phyloP scores from a whole-genome alignment of 2,329 filamentous ascomycete genomes.

The Juglanconis sp. region DNA sequence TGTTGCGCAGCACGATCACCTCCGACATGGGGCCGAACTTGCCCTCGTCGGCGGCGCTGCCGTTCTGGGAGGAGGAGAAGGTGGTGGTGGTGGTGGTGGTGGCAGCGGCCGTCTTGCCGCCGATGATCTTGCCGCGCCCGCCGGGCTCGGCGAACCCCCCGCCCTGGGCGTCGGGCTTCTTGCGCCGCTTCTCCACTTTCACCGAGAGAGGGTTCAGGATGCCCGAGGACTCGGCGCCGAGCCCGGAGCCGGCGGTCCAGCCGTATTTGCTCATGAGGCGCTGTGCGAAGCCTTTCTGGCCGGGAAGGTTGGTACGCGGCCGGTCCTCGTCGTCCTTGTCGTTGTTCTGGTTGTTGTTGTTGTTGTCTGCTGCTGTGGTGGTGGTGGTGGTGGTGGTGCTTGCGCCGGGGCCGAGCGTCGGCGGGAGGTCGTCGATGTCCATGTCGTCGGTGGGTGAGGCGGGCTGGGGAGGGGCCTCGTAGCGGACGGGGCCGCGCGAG shows the following conservation, averaged over 20 bases:
- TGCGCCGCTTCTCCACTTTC: conserved; percentile 82
- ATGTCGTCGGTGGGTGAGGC: conserved; percentile 37
- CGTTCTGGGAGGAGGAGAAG: neutral
- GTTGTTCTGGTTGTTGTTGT: too few species aligned
- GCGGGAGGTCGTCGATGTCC: conserved; percentile 33
- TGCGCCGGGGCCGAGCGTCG: neutral
- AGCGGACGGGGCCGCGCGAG: conserved; percentile 74
- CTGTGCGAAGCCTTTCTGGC: conserved; percentile 80
- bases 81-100: neutral
- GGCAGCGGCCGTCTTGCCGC: conserved; percentile 52
- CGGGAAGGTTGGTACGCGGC: conserved; percentile 64
- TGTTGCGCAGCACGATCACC: conserved; percentile 78
- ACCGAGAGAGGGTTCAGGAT: conserved; percentile 82
- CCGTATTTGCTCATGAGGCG: conserved; percentile 92
- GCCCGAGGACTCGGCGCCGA: conserved; percentile 77
- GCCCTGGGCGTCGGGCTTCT: conserved; percentile 72
- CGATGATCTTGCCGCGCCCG: conserved; percentile 75
- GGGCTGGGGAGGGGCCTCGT: conserved; percentile 50
- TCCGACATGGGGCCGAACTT: conserved; percentile 73
- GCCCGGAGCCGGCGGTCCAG: conserved; percentile 82
- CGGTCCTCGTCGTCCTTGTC: neutral
- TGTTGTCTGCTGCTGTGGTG: conserved; percentile 22
- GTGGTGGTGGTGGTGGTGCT: conserved; percentile 32
- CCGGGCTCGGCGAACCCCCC: conserved; percentile 71
- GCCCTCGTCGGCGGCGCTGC: conserved; percentile 24